Evolutionary conservation across 139 green algal species (phyloP).

Genomic region (Pedinophyceae sp.): DNA sequence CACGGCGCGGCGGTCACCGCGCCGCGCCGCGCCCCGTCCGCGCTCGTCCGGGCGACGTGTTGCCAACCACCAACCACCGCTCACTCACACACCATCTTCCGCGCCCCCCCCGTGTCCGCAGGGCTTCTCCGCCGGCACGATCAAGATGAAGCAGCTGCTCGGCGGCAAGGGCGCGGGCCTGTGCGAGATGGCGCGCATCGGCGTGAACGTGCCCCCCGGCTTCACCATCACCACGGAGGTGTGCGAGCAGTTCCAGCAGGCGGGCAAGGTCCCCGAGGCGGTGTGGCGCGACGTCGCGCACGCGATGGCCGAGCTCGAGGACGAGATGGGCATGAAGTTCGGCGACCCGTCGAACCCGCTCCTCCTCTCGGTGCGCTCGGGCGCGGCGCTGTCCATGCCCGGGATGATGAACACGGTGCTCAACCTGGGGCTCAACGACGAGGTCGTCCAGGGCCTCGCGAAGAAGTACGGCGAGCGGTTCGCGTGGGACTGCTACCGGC

Average conservation of each 20-base stretch:
- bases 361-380: conserved; percentile 67
- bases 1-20: too few species aligned
- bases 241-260: conserved; percentile 50
- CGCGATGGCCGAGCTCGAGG: conserved; percentile 39
- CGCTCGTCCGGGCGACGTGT: too few species aligned
- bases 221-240: conserved; percentile 77
- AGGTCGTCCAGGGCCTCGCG: conserved; percentile 14
- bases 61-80: too few species aligned
- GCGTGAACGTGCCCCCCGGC: conserved; percentile 70
- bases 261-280: conserved; percentile 32
- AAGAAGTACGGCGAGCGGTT: conserved; percentile 4
- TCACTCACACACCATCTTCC: too few species aligned
- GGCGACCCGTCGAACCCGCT: conserved; percentile 48
- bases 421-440: conserved; percentile 34
- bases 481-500: conserved; percentile 22
- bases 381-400: conserved; percentile 52
- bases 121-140: background rate
- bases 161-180: conserved; percentile 82
- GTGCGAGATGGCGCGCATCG: conserved; percentile 69
- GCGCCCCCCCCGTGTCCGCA: too few species aligned
- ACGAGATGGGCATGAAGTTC: conserved; percentile 42
- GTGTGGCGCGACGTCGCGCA: conserved; percentile 49
- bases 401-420: conserved; percentile 42
- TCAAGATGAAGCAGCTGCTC: conserved; percentile 22
- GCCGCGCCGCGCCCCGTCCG: too few species aligned